A percentile compares a stretch with the other conserved stretches of the same genome.
These are phyloP conservation scores for Diaporthe sp. DNA, from an alignment of 2,329 filamentous ascomycete genomes.

Conservation along the genomic window DNA sequence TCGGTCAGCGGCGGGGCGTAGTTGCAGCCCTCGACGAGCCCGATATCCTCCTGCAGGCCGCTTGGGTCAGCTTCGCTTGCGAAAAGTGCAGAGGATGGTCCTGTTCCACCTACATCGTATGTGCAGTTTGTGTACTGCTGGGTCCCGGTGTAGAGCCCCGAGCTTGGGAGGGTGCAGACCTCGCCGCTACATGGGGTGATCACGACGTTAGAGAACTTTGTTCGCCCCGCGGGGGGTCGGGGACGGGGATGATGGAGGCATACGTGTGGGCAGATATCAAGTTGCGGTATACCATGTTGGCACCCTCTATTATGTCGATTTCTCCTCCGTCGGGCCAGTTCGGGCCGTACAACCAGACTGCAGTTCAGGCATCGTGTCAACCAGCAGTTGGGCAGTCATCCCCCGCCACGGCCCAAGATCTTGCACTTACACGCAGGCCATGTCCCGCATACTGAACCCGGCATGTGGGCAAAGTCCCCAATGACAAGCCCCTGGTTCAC, in stretches of 20 bases:
- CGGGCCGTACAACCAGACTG: constrained; percentile 64
- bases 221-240: neutral
- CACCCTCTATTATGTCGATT: constrained; percentile 79
- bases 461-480: constrained; percentile 64
- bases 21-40: constrained; percentile 56
- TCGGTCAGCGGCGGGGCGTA: constrained; percentile 57
- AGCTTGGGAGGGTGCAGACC: constrained; percentile 23
- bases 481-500: constrained; percentile 63
- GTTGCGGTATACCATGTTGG: constrained; percentile 72
- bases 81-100: no score
- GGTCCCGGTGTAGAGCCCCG: constrained; percentile 45
- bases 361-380: neutral
- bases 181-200: constrained; percentile 1
- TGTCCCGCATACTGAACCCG: constrained; percentile 60
- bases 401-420: neutral
- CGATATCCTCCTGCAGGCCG: neutral
- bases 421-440: constrained; percentile 54
- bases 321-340: constrained; percentile 76
- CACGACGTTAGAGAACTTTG: neutral
- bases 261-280: constrained; percentile 73
- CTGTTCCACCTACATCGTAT: constrained; percentile 46
- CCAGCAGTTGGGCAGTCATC: neutral
- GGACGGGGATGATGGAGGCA: constrained; percentile 37
- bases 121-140: constrained; percentile 53
- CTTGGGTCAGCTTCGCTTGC: neutral